Base-by-base conservation (phyloP, 2,329 filamentous ascomycete species). In the Rhinocladiella mackenziei region DNA sequence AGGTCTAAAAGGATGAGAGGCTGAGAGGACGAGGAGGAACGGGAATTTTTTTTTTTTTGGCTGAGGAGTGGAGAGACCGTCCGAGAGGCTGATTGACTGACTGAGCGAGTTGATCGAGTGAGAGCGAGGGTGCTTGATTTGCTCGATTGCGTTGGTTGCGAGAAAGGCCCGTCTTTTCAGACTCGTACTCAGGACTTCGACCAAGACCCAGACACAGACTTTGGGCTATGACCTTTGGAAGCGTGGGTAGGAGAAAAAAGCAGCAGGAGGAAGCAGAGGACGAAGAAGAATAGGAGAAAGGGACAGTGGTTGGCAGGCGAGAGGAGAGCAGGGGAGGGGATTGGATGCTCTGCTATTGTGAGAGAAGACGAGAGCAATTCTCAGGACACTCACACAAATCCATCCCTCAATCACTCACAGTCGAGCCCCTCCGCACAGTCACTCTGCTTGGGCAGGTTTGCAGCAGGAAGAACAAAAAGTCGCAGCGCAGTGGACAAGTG, bases 361-460 rank as follows among this genome's bases (percentile, higher is more conserved):
- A 35, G 32, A 35, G 14, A 18, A 17, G 5, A 8, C 17, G 5
- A 35, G 14, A 35, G 32, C n/a, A n/a, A n/a, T n/a, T n/a, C n/a
- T n/a, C n/a, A n/a, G n/a, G n/a, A n/a, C n/a, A n/a, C n/a, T n/a
- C n/a, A n/a, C n/a, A n/a, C n/a, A n/a, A 18, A 18, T 18, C n/a
- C 11, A 10, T 37, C 37, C n/a, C n/a, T n/a, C n/a, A n/a, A n/a
- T n/a, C n/a, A n/a, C n/a, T n/a, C n/a, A n/a, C n/a, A n/a, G n/a
- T n/a, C n/a, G n/a, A n/a, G n/a, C n/a, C n/a, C n/a, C n/a, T n/a
- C n/a, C n/a, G n/a, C n/a, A n/a, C n/a, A n/a, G n/a, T n/a, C n/a
- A n/a, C n/a, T n/a, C n/a, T n/a, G n/a, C n/a, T 51, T 44, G 48
- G 48, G 48, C 48, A 51, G 39, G 7, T 26, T 30, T 39, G 44